These are phyloP conservation scores for Hyphopichia buzzinii DNA, from an alignment of 1,139 yeast species.

Conservation along the genomic window DNA sequence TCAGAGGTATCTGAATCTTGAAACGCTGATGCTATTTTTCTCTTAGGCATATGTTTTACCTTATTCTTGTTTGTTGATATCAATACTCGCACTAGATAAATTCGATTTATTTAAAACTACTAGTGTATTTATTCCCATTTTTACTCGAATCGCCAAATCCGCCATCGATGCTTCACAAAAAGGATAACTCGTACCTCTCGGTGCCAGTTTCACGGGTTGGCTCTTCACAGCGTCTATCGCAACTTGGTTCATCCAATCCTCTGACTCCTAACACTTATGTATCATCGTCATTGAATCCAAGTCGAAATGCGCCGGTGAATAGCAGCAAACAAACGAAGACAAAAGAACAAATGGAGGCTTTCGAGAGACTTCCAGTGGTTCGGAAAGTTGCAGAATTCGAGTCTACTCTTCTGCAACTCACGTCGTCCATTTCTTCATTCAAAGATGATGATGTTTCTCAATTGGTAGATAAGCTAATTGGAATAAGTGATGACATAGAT, in stretches of 20 bases:
- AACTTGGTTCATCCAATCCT: constrained; percentile 10
- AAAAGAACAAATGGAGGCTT: constrained; percentile 23
- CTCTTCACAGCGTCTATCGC: constrained; percentile 33
- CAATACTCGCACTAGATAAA: too few species aligned
- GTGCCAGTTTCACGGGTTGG: constrained; percentile 36
- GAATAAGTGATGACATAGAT: constrained; percentile 26
- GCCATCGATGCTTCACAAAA: constrained; percentile 15
- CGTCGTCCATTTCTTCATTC: constrained; percentile 33
- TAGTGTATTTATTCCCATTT: too few species aligned
- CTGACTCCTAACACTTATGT: constrained; percentile 17
- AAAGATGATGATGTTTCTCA: constrained; percentile 28
- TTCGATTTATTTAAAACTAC: too few species aligned
- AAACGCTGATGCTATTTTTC: too few species aligned
- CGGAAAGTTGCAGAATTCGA: constrained; percentile 27
- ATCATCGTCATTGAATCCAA: constrained; percentile 41
- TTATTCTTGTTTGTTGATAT: too few species aligned
- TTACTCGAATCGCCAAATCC: neutral
- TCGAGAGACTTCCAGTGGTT: constrained; percentile 32
- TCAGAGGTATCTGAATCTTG: neutral
- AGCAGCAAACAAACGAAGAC: constrained; percentile 15
- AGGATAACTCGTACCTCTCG: constrained; percentile 19
- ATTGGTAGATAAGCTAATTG: constrained; percentile 27
- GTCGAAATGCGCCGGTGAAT: constrained; percentile 25
- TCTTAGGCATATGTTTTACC: too few species aligned
- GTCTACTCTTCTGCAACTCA: constrained; percentile 19